Evolutionary conservation across 1,284 basidiomycete species (phyloP), one percentile per base, ranked within the genome.

Genomic region (Mycena citricolor): DNA sequence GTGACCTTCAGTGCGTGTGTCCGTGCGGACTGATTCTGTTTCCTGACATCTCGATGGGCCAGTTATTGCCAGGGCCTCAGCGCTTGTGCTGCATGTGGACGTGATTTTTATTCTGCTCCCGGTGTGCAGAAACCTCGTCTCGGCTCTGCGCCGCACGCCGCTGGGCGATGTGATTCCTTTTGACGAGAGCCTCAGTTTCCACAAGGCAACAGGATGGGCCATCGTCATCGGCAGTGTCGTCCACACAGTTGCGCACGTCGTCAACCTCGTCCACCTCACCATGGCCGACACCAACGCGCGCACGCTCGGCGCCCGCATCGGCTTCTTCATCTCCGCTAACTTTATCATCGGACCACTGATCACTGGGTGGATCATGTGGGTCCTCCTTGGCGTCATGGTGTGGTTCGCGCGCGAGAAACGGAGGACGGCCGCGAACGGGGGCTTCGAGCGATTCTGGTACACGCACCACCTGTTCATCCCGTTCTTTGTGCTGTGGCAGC

Each of bases 321-420:
- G 78, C 14, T 78, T 80, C 8, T 93, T 91, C 72, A 63, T 94
- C 32, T 57, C 61, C 5, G 79, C 79, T 49, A 92, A 92, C 67
- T 92, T 94, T 63, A 66, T 76, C 26, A 93, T 89, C 0, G 91
- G 90, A n/a, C 90, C 92, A 1, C 90, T 88, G 49, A 66, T 73
- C n/a, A 94, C 92, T 1, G 92, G 92, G 2, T 95, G 92, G 92
- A 78, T 93, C 58, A 94, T 95, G 92, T 83, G 79, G 11, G 68
- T 65, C 26, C 70, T 71, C 12, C 74, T 94, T 3, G 79, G 66
- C 11, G 64, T 84, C 53, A 94, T 94, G 78, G 85, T 88, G 29
- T 91, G 69, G 69, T 94, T 80, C 59, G 86, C 91, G 1, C 72
- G 79, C 56, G 90, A 93, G 67, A 92, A 87, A 69, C 70, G 76